phyloP scores from a whole-genome alignment of 140 eudicot species.

The Cichorium intybus region DNA sequence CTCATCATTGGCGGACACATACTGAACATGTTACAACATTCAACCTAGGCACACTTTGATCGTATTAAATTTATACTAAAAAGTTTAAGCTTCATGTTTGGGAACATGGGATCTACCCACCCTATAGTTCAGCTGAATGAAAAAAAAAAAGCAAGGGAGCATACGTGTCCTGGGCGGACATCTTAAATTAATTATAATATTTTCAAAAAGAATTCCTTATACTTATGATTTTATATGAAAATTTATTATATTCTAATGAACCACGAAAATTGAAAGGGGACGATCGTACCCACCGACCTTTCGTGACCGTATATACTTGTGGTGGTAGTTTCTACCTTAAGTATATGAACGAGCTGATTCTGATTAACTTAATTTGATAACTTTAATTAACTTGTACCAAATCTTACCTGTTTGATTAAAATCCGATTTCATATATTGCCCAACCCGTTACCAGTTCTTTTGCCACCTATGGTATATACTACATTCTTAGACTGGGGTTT shows the following conservation, averaged over 20 bases:
- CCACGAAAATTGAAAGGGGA: not conserved
- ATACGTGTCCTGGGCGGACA: not conserved
- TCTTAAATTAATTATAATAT: not conserved
- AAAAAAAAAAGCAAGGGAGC: not conserved
- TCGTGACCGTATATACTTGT: too few relatives aligned
- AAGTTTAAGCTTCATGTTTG: slow-evolving; percentile 39
- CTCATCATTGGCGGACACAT: slow-evolving; percentile 25
- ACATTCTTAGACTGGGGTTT: not conserved
- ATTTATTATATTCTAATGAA: not conserved
- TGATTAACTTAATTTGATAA: too few relatives aligned
- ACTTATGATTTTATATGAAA: not conserved
- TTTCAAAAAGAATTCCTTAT: not conserved
- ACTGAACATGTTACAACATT: slow-evolving; percentile 41
- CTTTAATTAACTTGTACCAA: not conserved
- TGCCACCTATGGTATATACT: not conserved
- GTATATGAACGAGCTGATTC: too few relatives aligned
- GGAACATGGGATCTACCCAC: slow-evolving; percentile 63
- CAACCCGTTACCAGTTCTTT: not conserved
- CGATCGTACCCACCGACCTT: too few relatives aligned
- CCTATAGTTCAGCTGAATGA: slow-evolving; percentile 36
- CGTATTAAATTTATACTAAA: slow-evolving; percentile 6
- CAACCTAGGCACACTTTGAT: slow-evolving; percentile 18
- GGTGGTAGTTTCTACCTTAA: too few relatives aligned
- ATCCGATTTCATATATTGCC: not conserved
- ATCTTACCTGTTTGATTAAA: not conserved